A percentile compares a stretch with the other conserved stretches of the same genome.
phyloP scores from a whole-genome alignment of 768 basidiomycete genomes.

The Lactifluus hygrophoroides region DNA sequence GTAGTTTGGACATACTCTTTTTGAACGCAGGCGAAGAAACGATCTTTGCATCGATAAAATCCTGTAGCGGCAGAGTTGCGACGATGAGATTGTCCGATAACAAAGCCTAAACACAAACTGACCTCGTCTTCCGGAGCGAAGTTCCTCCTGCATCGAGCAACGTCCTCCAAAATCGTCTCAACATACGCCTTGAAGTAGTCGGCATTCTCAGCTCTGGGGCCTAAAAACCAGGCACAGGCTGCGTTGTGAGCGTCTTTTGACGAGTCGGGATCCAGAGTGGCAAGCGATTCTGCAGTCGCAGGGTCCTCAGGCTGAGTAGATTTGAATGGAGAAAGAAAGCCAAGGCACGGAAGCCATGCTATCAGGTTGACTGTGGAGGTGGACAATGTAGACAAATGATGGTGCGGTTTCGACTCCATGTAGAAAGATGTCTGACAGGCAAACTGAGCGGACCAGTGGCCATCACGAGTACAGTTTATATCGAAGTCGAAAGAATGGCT shows the following conservation, averaged over 20 bases:
- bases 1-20: constrained; percentile 21
- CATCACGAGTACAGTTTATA: no score
- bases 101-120: background rate
- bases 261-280: constrained; percentile 4
- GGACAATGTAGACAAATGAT: background rate
- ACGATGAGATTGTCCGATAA: background rate
- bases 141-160: constrained; percentile 21
- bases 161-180: constrained; percentile 22
- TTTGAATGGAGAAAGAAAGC: background rate
- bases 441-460: no score
- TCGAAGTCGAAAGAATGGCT: no score
- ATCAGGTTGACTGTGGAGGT: background rate
- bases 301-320: background rate
- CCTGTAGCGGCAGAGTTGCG: constrained; percentile 11
- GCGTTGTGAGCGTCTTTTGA: constrained; percentile 20
- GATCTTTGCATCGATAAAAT: constrained; percentile 21
- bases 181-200: constrained; percentile 26
- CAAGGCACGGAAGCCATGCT: constrained; percentile 4
- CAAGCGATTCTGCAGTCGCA: background rate
- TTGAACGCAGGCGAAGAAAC: constrained; percentile 21
- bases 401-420: background rate
- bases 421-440: background rate
- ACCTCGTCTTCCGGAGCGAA: constrained; percentile 29
- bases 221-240: constrained; percentile 33
- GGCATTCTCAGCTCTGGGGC: constrained; percentile 33